Percentiles rank a stretch among this genome's conserved stretches.
These are phyloP conservation scores for Trichoderma aggressivum DNA, from an alignment of 2,329 filamentous ascomycete species.

Conservation along the genomic window DNA sequence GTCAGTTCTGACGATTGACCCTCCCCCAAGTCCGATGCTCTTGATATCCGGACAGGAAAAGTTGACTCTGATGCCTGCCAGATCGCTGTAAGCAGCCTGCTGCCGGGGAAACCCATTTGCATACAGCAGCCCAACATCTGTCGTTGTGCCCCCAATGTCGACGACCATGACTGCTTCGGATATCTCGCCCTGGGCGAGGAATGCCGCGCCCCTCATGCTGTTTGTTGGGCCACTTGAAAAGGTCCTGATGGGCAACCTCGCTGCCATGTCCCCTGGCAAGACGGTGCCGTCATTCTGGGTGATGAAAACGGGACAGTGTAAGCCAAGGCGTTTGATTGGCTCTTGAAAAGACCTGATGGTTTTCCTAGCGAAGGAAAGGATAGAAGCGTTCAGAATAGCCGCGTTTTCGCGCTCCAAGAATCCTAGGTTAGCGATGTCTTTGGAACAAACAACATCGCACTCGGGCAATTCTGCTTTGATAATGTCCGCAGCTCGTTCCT, in stretches of 20 bases:
- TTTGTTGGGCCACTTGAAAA: slow-evolving; percentile 64
- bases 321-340: slow-evolving; percentile 47
- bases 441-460: slow-evolving; percentile 47
- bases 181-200: slow-evolving; percentile 43
- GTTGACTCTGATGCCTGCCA: slow-evolving; percentile 62
- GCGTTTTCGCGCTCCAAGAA: slow-evolving; percentile 64
- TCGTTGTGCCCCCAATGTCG: slow-evolving; percentile 65
- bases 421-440: slow-evolving; percentile 50
- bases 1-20: slow-evolving; percentile 48
- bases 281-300: slow-evolving; percentile 64
- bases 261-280: slow-evolving; percentile 50
- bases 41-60: slow-evolving; percentile 56
- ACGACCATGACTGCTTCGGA: slow-evolving; percentile 54
- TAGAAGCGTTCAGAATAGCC: slow-evolving; percentile 61
- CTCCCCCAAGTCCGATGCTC: slow-evolving; percentile 58
- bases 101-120: slow-evolving; percentile 62
- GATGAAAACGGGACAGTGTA: slow-evolving; percentile 56
- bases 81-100: slow-evolving; percentile 58
- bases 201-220: slow-evolving; percentile 61
- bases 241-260: slow-evolving; percentile 56
- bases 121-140: slow-evolving; percentile 59
- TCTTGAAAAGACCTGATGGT: slow-evolving; percentile 55
- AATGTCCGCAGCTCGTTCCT: slow-evolving; percentile 46
- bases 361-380: slow-evolving; percentile 53
- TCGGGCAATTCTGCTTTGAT: slow-evolving; percentile 39